Evolutionary conservation across 208 protist species (phyloP).

Genomic region (Sergeia podlipaevii): DNA sequence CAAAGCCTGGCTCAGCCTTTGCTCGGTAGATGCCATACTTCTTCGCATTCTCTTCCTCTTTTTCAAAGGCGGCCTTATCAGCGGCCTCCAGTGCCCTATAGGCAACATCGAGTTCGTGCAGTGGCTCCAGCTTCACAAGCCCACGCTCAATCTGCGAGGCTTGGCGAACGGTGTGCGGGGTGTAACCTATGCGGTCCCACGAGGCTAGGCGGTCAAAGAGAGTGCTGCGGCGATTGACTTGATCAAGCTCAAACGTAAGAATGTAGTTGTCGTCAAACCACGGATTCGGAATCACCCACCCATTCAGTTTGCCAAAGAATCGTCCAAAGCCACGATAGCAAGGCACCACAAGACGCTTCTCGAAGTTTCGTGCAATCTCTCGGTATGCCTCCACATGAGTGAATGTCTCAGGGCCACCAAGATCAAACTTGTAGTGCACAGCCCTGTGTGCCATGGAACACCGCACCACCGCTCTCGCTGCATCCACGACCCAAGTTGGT

Average conservation of each 20-base stretch:
- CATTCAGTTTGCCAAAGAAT: constrained; percentile 79
- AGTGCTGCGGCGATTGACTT: constrained; percentile 88
- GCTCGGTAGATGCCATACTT: constrained; percentile 84
- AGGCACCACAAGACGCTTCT: constrained; percentile 70
- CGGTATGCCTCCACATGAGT: constrained; percentile 83
- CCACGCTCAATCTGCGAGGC: constrained; percentile 73
- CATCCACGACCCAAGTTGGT: constrained; percentile 91
- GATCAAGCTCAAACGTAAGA: constrained; percentile 87
- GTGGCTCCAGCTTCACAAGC: constrained; percentile 37
- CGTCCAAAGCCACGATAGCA: constrained; percentile 83
- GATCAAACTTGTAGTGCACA: constrained; percentile 90
- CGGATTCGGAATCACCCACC: constrained; percentile 81
- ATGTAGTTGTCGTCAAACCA: constrained; percentile 92
- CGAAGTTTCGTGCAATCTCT: constrained; percentile 63
- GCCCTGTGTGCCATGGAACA: constrained; percentile 78
- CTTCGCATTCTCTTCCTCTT: constrained; percentile 86
- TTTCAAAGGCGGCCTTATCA: constrained; percentile 77
- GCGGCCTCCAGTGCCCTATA: constrained; percentile 72
- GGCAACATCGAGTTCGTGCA: constrained; percentile 72
- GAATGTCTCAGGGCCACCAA: constrained; percentile 87
- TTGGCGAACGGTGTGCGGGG: constrained; percentile 72
- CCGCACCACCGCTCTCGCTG: constrained; percentile 79
- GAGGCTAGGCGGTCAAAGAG: constrained; percentile 84
- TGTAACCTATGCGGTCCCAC: constrained; percentile 87
- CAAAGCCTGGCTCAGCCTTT: constrained; percentile 91